phyloP scores from a whole-genome alignment of 805 yeast genomes.

The Saccharomyces jurei region DNA sequence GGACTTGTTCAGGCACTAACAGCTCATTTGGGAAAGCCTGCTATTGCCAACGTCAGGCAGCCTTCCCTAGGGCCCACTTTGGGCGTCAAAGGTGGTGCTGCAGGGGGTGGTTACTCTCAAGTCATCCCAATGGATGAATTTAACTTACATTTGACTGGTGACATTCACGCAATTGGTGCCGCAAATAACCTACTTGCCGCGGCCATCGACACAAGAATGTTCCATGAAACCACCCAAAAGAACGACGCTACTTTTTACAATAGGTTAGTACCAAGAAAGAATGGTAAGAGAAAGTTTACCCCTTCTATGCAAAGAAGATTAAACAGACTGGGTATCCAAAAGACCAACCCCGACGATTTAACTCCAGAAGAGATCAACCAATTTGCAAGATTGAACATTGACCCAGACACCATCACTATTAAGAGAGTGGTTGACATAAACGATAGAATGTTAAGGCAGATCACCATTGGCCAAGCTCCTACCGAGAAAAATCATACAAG shows the following conservation, averaged over 20 bases:
- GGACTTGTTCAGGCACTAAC: constrained; percentile 77
- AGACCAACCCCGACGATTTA: constrained; percentile 64
- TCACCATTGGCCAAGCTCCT: constrained; percentile 74
- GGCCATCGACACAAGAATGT: constrained; percentile 79
- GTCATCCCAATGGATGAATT: constrained; percentile 86
- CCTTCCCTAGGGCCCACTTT: constrained; percentile 87
- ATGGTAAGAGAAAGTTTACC: constrained; percentile 62
- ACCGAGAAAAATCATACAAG: constrained; percentile 70
- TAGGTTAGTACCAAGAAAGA: constrained; percentile 68
- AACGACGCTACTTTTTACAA: constrained; percentile 59
- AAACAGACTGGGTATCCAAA: constrained; percentile 56
- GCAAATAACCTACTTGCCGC: constrained; percentile 78
- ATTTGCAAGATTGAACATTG: constrained; percentile 66
- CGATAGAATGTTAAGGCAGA: constrained; percentile 70
- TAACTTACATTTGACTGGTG: constrained; percentile 81
- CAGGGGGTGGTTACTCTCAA: constrained; percentile 84
- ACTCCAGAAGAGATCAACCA: constrained; percentile 56
- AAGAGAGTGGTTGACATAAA: constrained; percentile 81
- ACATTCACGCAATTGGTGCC: constrained; percentile 76
- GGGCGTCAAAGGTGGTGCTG: constrained; percentile 87
- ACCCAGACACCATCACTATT: constrained; percentile 73
- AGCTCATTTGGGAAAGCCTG: constrained; percentile 60
- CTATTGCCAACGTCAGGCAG: constrained; percentile 76
- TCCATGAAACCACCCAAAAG: constrained; percentile 70
- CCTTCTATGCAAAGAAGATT: constrained; percentile 61